phyloP scores from a whole-genome alignment of 768 basidiomycete species.

The Suillus lakei region DNA sequence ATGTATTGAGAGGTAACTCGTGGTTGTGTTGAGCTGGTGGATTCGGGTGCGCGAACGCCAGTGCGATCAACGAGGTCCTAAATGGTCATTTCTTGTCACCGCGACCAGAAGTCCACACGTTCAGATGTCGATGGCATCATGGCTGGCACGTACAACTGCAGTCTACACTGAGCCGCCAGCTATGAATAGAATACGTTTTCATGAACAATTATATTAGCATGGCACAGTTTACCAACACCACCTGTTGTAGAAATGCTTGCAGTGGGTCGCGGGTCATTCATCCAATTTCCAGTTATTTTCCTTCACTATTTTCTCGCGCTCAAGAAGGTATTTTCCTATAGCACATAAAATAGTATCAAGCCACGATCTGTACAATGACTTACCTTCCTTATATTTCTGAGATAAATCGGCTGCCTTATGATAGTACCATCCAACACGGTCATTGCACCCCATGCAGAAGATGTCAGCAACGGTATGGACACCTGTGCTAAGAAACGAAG shows the following conservation, averaged over 20 bases:
- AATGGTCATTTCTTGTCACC: neutral
- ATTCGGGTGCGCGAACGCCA: neutral
- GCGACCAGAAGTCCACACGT: neutral
- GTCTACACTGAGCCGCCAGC: neutral
- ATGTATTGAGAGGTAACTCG: neutral
- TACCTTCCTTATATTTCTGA: constrained; percentile 89
- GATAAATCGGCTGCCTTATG: constrained; percentile 74
- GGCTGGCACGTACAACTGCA: neutral
- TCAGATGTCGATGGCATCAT: neutral
- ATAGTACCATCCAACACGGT: constrained; percentile 83
- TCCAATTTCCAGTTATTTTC: constrained; percentile 82
- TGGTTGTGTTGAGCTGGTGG: neutral
- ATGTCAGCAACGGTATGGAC: constrained; percentile 83
- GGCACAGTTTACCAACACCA: neutral
- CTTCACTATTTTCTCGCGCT: constrained; percentile 79
- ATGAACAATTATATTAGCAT: neutral
- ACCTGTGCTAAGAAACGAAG: constrained; percentile 58
- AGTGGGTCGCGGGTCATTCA: constrained; percentile 27
- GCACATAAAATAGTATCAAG: neutral
- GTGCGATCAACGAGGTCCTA: neutral
- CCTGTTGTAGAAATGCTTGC: neutral
- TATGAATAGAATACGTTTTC: neutral
- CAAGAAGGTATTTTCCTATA: constrained; percentile 79
- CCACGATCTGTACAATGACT: constrained; percentile 13
- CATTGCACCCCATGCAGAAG: constrained; percentile 80